Base-by-base conservation (phyloP, 1,139 yeast genomes). In the Chernovozyma sophiae-reginae region DNA sequence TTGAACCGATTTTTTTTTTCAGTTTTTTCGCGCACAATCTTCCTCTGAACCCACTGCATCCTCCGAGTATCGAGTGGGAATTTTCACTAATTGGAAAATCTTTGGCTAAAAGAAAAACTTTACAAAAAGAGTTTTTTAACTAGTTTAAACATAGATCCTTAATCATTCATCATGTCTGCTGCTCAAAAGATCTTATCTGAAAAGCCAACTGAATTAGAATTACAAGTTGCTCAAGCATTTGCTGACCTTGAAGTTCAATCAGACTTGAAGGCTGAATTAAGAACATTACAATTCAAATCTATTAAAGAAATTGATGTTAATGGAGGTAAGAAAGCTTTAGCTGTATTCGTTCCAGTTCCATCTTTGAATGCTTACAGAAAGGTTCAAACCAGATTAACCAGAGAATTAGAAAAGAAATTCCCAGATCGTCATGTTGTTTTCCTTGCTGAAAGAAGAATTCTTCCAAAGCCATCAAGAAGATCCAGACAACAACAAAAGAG, bases 321-420 rank as follows among this genome's bases (percentile, higher is more conserved):
- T 63, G 96, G 96, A 70, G 97, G 97, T 76, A 92, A 92, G 84
- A 89, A 89, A 81, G 97, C 97, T 60, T 81, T 92, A 68, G 96
- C 92, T 72, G 78, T 92, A 74, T 92, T 92, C 67, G 97, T 92
- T 58, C 98, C 98, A 71, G 95, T 86, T 59, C 97, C 98, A 74
- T 78, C 89, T 61, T 83, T 92, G 70, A 62, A 78, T 57, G 83
- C 85, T 57, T 90, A 86, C 94, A 96, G 92, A 89, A 89, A 84
- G 79, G 95, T 89, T 60, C 98, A 92, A 81, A 81, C 80, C 66
- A 83, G 87, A 79, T 84, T 92, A 71, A 89, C 97, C 77, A 92
- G 98, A 79, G 98, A 92, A 80, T 86, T 92, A 71, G 98, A 92
- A 79, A 92, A 92, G 95, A 92, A 92, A 79, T 92, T 92, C 90